Evolutionary conservation across 345 rosid species (phyloP).

Genomic region (Brassica juncea): DNA sequence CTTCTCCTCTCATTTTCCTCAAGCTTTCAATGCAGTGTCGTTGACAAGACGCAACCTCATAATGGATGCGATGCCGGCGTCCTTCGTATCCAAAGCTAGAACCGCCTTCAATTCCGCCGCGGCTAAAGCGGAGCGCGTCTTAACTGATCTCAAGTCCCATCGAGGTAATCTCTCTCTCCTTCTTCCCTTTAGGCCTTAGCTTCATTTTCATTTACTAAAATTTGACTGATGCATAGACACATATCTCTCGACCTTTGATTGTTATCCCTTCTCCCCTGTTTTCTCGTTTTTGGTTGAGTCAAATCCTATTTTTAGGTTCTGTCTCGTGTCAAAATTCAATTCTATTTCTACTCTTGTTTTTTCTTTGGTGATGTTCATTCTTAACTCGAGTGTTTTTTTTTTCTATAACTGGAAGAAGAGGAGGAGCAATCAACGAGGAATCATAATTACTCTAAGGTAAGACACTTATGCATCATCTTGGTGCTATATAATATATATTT

Average conservation of each 20-base stretch:
- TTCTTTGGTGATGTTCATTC: conserved; percentile 15
- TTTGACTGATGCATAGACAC: conserved; percentile 33
- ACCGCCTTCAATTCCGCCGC: conserved; percentile 94
- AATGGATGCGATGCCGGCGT: conserved; percentile 57
- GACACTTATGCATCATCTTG: background rate
- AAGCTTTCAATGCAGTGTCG: conserved; percentile 33
- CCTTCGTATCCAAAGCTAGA: conserved; percentile 87
- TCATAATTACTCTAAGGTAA: conserved; percentile 56
- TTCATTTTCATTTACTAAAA: conserved; percentile 40
- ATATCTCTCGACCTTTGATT: conserved; percentile 36
- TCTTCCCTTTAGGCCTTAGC: conserved; percentile 16
- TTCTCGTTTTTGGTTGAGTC: conserved; percentile 1
- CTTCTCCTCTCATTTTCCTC: conserved; percentile 6
- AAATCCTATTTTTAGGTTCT: conserved; percentile 43
- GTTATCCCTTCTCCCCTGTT: conserved; percentile 13
- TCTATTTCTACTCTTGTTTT: conserved; percentile 23
- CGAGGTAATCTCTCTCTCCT: conserved; percentile 47
- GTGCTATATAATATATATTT: background rate
- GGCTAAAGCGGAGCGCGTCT: conserved; percentile 95
- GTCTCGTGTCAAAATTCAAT: conserved; percentile 10
- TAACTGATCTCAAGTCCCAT: conserved; percentile 82
- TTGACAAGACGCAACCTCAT: conserved; percentile 13
- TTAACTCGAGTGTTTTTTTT: conserved; percentile 1
- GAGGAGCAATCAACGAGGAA: conserved; percentile 48
- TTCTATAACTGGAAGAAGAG: conserved; percentile 42